Evolutionary conservation across 208 protist genomes (phyloP), one percentile per base, ranked within the genome.

Genomic region (Lotmaria passim): DNA sequence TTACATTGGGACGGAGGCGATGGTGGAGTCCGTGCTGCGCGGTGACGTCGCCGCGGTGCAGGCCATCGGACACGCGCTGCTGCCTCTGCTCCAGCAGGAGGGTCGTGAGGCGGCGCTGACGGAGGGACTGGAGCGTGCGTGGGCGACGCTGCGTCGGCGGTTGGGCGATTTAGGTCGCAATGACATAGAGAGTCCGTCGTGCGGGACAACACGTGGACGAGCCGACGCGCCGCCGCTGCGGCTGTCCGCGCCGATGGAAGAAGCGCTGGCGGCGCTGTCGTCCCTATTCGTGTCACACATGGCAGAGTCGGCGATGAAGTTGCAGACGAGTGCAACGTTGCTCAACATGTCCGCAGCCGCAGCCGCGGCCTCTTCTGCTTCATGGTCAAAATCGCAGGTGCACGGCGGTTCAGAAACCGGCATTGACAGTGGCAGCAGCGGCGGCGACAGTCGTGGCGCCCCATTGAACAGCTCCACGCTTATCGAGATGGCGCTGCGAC

Each of bases 271-370:
- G 57, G 47, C 77, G 62, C 71, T 84, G 46, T 69, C 78, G 2
- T 23, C 77, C 28, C 64, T 83, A 12, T 81, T 83, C 52, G 60
- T 84, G 7, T 66, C 78, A 24, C 79, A 67, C 60, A 73, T 90
- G 33, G 73, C 76, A 11, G 81, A 90, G 51, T 26, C 61, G 12
- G 70, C 60, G 14, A 31, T 70, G 47, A 63, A 57, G 56, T 12
- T 48, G 55, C 34, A 70, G 24, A 64, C 59, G 0, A 19, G 44
- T n/a, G 2, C 36, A 7, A 33, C 10, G 3, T 3, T 19, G 4
- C 2, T 17, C 5, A 6, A 10, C 10, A 15, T 15, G 7, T 19
- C 41, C 10, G 5, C 41, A 3, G 41, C 41, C 12, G 44, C 44
- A 3, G 19, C 5, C 38, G 34, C 65, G 1, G 34, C 23, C 28